Evolutionary conservation across 108 stramenopile genomes (phyloP).

Genomic region (Pseudonitzschia multistriata): DNA sequence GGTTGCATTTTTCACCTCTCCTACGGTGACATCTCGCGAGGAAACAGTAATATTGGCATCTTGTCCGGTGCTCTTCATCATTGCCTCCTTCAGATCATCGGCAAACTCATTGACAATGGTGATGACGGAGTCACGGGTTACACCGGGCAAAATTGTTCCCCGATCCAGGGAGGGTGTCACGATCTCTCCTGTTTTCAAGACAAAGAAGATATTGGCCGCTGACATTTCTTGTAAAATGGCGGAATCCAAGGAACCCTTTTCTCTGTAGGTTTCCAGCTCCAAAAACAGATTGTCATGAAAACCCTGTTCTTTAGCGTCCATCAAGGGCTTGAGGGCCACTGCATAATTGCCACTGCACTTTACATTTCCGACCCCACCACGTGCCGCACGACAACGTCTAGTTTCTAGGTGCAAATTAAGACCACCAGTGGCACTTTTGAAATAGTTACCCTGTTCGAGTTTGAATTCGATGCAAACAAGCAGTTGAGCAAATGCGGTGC

Average conservation of each 20-base stretch:
- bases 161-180: constrained; percentile 75
- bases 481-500: not conserved
- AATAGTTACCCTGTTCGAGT: constrained; percentile 86
- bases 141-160: constrained; percentile 80
- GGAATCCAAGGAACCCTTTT: constrained; percentile 25
- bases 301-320: constrained; percentile 80
- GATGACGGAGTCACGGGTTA: constrained; percentile 75
- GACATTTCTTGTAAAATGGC: constrained; percentile 80
- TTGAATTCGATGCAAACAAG: too few species aligned
- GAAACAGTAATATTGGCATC: constrained; percentile 45
- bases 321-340: constrained; percentile 64
- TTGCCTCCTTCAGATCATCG: constrained; percentile 56
- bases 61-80: constrained; percentile 55
- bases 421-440: constrained; percentile 57
- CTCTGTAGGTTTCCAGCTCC: constrained; percentile 73
- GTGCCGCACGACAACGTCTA: constrained; percentile 62
- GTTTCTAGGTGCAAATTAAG: constrained; percentile 81
- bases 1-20: constrained; percentile 65
- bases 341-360: constrained; percentile 85
- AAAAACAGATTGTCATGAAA: constrained; percentile 82
- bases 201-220: constrained; percentile 82
- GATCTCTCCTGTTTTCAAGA: constrained; percentile 76
- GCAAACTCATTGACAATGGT: constrained; percentile 54
- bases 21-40: constrained; percentile 71
- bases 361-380: constrained; percentile 69